Conservation (phyloP, 2,329 filamentous ascomycete genomes). For the Lojkania enalia region DNA sequence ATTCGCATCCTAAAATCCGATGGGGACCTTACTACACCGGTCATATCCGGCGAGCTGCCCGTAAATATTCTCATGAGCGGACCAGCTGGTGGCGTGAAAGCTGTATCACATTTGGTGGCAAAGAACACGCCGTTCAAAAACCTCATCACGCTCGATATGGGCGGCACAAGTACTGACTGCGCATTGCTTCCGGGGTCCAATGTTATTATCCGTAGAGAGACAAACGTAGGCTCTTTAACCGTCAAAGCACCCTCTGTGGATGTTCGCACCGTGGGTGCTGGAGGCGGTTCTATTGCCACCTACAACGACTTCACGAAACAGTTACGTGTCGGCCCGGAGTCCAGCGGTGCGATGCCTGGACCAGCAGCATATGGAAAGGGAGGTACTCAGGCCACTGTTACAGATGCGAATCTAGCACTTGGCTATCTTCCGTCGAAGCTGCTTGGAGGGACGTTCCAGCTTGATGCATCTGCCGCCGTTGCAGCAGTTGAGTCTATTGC, state of each 20-base stretch:
- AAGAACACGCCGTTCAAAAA: conserved; percentile 53
- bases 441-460: conserved; percentile 51
- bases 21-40: conserved; percentile 52
- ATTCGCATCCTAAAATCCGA: conserved; percentile 57
- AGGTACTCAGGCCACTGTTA: conserved; percentile 52
- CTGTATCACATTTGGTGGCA: conserved; percentile 52
- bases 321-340: conserved; percentile 56
- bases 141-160: conserved; percentile 56
- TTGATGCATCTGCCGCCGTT: conserved; percentile 50
- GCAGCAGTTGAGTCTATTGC: conserved; percentile 50
- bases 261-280: conserved; percentile 55
- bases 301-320: conserved; percentile 54
- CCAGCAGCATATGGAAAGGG: conserved; percentile 56
- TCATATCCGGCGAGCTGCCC: conserved; percentile 50
- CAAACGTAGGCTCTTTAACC: conserved; percentile 49
- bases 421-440: conserved; percentile 54
- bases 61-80: conserved; percentile 57
- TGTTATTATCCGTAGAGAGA: conserved; percentile 52
- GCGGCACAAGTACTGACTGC: conserved; percentile 56
- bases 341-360: conserved; percentile 53
- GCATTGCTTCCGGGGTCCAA: conserved; percentile 51
- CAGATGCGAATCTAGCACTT: conserved; percentile 54
- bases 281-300: conserved; percentile 54
- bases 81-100: conserved; percentile 55
- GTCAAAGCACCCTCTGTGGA: conserved; percentile 55